A percentile compares a stretch with the other conserved stretches of the same genome.
Evolutionary conservation across 352 stramenopile genomes (phyloP).

Genomic region (Pythium aquatile): DNA sequence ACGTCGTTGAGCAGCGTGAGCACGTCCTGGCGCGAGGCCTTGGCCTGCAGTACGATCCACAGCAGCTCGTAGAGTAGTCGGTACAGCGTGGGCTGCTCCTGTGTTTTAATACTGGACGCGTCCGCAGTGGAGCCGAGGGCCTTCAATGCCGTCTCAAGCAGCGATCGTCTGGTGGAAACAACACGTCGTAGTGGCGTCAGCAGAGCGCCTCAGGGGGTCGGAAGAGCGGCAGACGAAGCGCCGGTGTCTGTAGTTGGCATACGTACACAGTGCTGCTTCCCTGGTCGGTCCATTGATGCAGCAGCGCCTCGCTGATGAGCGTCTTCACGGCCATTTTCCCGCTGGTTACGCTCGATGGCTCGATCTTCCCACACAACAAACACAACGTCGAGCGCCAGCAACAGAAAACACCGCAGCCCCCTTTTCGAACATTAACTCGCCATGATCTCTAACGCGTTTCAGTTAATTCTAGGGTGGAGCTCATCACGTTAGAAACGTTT

Average conservation of each 20-base stretch:
- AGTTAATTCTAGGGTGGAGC: neutral
- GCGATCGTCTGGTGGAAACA: slow-evolving; percentile 31
- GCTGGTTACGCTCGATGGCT: slow-evolving; percentile 4
- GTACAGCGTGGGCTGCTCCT: slow-evolving; percentile 34
- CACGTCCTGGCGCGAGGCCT: slow-evolving; percentile 70
- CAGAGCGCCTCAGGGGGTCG: neutral
- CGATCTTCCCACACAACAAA: slow-evolving; percentile 20
- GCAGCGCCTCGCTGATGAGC: slow-evolving; percentile 52
- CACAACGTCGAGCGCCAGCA: slow-evolving; percentile 12
- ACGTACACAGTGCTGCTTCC: slow-evolving; percentile 57
- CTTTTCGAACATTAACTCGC: slow-evolving; percentile 12
- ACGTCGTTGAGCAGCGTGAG: slow-evolving; percentile 68
- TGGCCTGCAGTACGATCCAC: slow-evolving; percentile 67
- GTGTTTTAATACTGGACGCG: slow-evolving; percentile 20
- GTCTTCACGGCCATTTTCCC: slow-evolving; percentile 28
- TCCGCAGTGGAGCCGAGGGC: slow-evolving; percentile 29
- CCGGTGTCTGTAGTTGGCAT: neutral
- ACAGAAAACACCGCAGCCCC: slow-evolving; percentile 6
- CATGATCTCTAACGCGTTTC: slow-evolving; percentile 1
- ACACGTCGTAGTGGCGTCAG: slow-evolving; percentile 15
- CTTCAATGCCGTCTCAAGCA: slow-evolving; percentile 41
- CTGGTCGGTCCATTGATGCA: slow-evolving; percentile 68
- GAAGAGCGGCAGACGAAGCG: slow-evolving; percentile 3
- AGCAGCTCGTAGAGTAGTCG: slow-evolving; percentile 78
- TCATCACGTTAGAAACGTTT: slow-evolving; percentile 18